Evolutionary conservation across 257 asterid genomes (phyloP).

Genomic region (Henckelia pumila): DNA sequence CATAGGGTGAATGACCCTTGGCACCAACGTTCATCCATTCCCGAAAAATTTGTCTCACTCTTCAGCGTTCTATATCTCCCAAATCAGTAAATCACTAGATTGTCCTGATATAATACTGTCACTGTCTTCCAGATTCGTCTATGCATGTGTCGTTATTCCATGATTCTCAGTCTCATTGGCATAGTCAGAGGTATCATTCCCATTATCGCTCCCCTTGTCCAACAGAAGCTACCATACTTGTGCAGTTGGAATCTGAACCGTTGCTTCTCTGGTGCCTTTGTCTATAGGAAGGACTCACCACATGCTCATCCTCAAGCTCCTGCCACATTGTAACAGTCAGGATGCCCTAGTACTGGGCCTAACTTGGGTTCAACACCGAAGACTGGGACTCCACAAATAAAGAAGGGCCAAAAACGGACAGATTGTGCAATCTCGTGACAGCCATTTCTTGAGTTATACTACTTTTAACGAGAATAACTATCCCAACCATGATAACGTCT

Average conservation of each 20-base stretch:
- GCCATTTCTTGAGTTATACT: conserved; percentile 53
- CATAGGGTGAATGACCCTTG: conserved; percentile 37
- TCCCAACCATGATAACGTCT: conserved; percentile 22
- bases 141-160: conserved; percentile 32
- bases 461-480: conserved; percentile 12
- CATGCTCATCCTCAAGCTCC: conserved; percentile 51
- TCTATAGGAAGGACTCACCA: conserved; percentile 35
- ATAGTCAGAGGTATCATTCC: conserved; percentile 23
- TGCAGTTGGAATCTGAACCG: conserved; percentile 22
- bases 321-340: conserved; percentile 53
- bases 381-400: conserved; percentile 42
- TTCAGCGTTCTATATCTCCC: conserved; percentile 72
- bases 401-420: conserved; percentile 49
- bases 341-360: conserved; percentile 41
- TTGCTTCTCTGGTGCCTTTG: conserved; percentile 26
- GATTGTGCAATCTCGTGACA: conserved; percentile 62
- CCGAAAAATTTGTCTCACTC: conserved; percentile 70
- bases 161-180: conserved; percentile 43
- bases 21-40: conserved; percentile 70
- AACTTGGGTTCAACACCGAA: conserved; percentile 30
- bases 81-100: conserved; percentile 58
- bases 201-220: conserved; percentile 27
- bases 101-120: conserved; percentile 56
- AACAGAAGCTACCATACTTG: conserved; percentile 23
- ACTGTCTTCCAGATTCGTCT: conserved; percentile 46